Evolutionary conservation across 148 eudicot species (phyloP).

Genomic region (Camellia japonica): DNA sequence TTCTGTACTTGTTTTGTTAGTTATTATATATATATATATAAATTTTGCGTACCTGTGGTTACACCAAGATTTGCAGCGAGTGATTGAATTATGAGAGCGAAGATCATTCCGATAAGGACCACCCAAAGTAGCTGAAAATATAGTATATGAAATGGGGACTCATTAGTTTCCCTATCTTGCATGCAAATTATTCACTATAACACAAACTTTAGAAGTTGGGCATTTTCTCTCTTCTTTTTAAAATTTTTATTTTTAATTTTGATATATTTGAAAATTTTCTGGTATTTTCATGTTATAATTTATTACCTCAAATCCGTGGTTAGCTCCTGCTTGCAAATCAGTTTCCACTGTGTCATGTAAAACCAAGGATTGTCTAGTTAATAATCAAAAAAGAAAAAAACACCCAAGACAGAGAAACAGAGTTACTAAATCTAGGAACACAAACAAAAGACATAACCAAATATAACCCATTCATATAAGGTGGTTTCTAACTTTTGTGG

Average conservation of each 20-base stretch:
- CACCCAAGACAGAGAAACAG: background rate
- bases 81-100: slow-evolving; percentile 67
- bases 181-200: background rate
- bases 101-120: slow-evolving; percentile 53
- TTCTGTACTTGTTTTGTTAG: background rate
- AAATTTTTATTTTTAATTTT: background rate
- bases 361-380: background rate
- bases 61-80: slow-evolving; percentile 78
- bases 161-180: background rate
- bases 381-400: too few relatives aligned
- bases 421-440: background rate
- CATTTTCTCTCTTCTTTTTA: background rate
- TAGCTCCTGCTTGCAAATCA: slow-evolving; percentile 92
- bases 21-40: background rate
- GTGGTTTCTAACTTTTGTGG: too few relatives aligned
- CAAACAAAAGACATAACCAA: too few relatives aligned
- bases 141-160: background rate
- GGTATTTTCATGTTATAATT: background rate
- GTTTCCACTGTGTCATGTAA: slow-evolving; percentile 66
- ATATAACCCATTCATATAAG: too few relatives aligned
- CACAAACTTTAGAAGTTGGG: background rate
- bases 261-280: background rate
- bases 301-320: slow-evolving; percentile 77
- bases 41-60: slow-evolving; percentile 39
- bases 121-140: slow-evolving; percentile 65